Conservation (phyloP, 1,284 basidiomycete genomes). For the Xerocomus nothofagi region DNA sequence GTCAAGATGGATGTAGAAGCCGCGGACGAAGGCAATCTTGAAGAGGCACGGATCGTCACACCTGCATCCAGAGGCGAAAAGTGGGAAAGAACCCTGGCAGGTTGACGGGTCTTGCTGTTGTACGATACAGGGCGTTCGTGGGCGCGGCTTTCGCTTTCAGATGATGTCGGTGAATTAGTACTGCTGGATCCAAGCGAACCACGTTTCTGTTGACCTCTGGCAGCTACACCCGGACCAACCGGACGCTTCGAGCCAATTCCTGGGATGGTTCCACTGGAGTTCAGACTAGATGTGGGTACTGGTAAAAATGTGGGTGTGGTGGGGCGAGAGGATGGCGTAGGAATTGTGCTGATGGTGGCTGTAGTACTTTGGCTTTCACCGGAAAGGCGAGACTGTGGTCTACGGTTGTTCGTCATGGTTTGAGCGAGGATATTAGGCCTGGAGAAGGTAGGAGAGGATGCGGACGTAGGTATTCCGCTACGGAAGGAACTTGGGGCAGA, state of each 20-base stretch:
- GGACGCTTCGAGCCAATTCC: slow-evolving; percentile 57
- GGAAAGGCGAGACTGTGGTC: slow-evolving; percentile 72
- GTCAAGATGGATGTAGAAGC: slow-evolving; percentile 36
- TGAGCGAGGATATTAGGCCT: slow-evolving; percentile 40
- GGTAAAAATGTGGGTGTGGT: slow-evolving; percentile 75
- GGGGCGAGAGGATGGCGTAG: slow-evolving; percentile 69
- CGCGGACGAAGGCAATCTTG: slow-evolving; percentile 42
- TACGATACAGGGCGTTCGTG: slow-evolving; percentile 41
- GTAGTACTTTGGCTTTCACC: slow-evolving; percentile 55
- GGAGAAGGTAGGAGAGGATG: slow-evolving; percentile 38
- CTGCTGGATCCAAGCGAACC: slow-evolving; percentile 56
- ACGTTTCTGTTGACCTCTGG: slow-evolving; percentile 51
- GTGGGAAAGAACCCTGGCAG: slow-evolving; percentile 40
- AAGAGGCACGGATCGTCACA: slow-evolving; percentile 50
- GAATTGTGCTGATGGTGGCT: slow-evolving; percentile 58
- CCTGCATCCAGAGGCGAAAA: slow-evolving; percentile 46
- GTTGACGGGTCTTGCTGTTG: slow-evolving; percentile 37
- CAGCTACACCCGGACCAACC: slow-evolving; percentile 44
- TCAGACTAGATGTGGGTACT: slow-evolving; percentile 53
- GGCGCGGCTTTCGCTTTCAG: slow-evolving; percentile 29
- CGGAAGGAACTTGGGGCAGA: slow-evolving; percentile 44
- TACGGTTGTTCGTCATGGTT: slow-evolving; percentile 46
- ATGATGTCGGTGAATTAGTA: slow-evolving; percentile 33
- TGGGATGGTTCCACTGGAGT: slow-evolving; percentile 39
- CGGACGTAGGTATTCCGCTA: slow-evolving; percentile 38